Conservation (phyloP, 441 rosid species). For the Populus tomentosa region DNA sequence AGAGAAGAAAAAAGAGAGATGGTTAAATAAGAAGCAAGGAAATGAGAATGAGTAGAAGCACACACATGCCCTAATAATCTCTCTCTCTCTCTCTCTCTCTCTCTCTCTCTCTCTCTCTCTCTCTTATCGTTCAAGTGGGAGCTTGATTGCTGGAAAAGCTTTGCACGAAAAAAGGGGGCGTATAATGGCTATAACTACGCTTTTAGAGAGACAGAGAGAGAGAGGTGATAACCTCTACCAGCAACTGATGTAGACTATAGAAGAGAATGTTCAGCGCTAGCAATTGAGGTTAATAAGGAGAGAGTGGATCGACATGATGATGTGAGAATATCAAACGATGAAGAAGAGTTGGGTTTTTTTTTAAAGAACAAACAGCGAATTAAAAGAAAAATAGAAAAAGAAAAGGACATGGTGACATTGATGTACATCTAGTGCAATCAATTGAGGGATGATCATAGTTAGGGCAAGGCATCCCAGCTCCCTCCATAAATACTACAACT, state of each 20-base stretch:
- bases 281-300: not conserved
- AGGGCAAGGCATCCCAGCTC: not conserved
- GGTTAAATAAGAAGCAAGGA: constrained; percentile 56
- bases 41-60: constrained; percentile 25
- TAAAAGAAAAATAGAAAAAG: not conserved
- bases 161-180: constrained; percentile 41
- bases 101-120: constrained; percentile 26
- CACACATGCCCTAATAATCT: constrained; percentile 62
- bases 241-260: constrained; percentile 66
- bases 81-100: constrained; percentile 4
- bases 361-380: not conserved
- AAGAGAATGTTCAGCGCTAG: constrained; percentile 20
- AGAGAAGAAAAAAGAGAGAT: constrained; percentile 49
- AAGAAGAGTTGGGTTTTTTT: not conserved
- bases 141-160: constrained; percentile 79
- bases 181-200: constrained; percentile 26
- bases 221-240: constrained; percentile 48
- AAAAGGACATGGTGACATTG: constrained; percentile 7
- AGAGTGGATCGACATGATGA: not conserved
- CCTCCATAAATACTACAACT: not conserved
- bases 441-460: constrained; percentile 19
- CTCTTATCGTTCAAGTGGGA: constrained; percentile 27
- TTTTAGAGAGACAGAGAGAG: constrained; percentile 18
- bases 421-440: constrained; percentile 12
- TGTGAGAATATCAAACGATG: constrained; percentile 28